Conservation (phyloP, 805 yeast species). For the Suhomyces vadensis region DNA sequence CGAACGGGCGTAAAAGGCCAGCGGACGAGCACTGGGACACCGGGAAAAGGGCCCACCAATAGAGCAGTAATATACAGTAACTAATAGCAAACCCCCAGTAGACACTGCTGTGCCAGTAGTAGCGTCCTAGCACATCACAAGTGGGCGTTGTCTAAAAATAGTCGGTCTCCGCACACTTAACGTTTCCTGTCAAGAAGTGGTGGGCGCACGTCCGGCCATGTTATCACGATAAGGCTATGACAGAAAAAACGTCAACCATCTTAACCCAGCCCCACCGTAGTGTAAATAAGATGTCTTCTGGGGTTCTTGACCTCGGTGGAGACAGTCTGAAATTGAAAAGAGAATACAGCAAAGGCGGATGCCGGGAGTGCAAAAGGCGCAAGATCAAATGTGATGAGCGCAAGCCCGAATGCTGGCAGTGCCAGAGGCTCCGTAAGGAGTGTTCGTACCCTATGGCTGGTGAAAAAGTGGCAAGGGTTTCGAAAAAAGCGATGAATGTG, state of each 20-base stretch:
- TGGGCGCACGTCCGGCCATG: not conserved
- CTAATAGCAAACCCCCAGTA: not conserved
- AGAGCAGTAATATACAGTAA: too few relatives aligned
- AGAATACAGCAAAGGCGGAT: slow-evolving; percentile 41
- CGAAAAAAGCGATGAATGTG: slow-evolving; percentile 15
- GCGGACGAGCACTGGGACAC: slow-evolving; percentile 5
- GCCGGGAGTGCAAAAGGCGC: slow-evolving; percentile 44
- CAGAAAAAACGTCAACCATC: slow-evolving; percentile 1
- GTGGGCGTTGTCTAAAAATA: too few relatives aligned
- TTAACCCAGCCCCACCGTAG: too few relatives aligned
- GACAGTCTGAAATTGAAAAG: slow-evolving; percentile 12
- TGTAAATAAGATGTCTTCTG: slow-evolving; percentile 12
- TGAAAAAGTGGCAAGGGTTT: slow-evolving; percentile 36
- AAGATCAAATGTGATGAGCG: slow-evolving; percentile 44
- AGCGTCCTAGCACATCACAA: too few relatives aligned
- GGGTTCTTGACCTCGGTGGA: slow-evolving; percentile 14
- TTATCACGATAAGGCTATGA: not conserved
- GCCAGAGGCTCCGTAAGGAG: slow-evolving; percentile 31
- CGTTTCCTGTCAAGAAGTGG: too few relatives aligned
- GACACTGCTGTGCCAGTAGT: not conserved
- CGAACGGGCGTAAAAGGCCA: not conserved
- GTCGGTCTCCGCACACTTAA: too few relatives aligned
- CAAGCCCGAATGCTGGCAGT: slow-evolving; percentile 37
- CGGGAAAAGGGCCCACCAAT: not conserved
- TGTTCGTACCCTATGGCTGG: slow-evolving; percentile 40